These are phyloP conservation scores for Yarrowia bubula DNA, from an alignment of 805 yeast genomes.

Conservation along the genomic window DNA sequence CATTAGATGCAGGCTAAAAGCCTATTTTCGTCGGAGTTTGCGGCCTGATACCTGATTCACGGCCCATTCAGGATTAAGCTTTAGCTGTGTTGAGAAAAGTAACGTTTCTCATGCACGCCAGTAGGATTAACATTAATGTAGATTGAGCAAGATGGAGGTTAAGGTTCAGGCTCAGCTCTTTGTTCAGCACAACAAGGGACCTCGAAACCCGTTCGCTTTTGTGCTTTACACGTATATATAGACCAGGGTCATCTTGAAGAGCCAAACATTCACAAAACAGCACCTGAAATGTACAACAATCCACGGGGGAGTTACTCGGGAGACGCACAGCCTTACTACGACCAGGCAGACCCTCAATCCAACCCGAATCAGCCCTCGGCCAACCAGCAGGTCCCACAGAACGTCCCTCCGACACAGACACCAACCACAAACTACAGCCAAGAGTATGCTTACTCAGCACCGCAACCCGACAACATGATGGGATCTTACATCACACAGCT, in stretches of 20 bases:
- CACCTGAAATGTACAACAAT: constrained; percentile 3
- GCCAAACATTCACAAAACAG: background rate
- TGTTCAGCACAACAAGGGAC: background rate
- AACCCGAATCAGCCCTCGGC: background rate
- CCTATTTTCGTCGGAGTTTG: constrained; percentile 5
- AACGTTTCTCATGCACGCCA: background rate
- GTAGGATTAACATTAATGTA: background rate
- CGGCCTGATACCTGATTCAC: constrained; percentile 5
- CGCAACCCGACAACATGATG: background rate
- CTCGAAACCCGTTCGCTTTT: background rate
- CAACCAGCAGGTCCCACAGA: background rate
- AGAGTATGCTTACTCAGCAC: background rate
- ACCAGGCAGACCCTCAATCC: background rate
- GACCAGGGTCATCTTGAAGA: background rate
- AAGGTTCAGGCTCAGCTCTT: background rate
- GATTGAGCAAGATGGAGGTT: constrained; percentile 11
- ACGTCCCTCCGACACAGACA: background rate
- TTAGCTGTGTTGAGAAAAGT: background rate
- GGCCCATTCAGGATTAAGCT: background rate
- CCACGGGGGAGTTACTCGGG: background rate
- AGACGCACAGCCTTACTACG: background rate
- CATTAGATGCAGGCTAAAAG: constrained; percentile 5
- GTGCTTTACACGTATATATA: constrained; percentile 9
- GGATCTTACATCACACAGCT: constrained; percentile 11
- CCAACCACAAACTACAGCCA: background rate